A percentile compares a stretch with the other conserved stretches of the same genome.
These are phyloP conservation scores for Arthrinium phaeospermum DNA, from an alignment of 2,329 filamentous ascomycete genomes.

Conservation along the genomic window DNA sequence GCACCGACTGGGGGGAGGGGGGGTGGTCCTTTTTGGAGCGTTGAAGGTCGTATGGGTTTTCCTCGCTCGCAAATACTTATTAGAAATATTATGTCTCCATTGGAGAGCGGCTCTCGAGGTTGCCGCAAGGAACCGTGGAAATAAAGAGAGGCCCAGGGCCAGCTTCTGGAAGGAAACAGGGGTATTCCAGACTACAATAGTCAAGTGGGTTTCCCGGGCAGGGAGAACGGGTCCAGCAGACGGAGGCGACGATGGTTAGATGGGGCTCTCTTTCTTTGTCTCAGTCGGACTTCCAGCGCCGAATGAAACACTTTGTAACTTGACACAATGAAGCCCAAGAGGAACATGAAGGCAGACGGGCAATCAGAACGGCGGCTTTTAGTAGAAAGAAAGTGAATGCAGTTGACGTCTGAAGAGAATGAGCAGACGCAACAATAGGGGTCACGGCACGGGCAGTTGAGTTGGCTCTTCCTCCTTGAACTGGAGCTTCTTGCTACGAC, in stretches of 20 bases:
- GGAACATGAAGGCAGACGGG: background rate
- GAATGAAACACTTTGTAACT: constrained; percentile 14
- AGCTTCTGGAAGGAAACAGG: constrained; percentile 15
- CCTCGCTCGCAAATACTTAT: constrained; percentile 10
- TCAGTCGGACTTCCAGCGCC: background rate
- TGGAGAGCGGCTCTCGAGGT: constrained; percentile 6
- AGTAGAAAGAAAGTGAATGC: background rate
- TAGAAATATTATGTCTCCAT: constrained; percentile 16
- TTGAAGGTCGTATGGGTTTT: constrained; percentile 10
- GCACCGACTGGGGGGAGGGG: background rate
- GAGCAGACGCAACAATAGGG: background rate
- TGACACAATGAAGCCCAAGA: constrained; percentile 7
- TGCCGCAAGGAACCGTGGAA: constrained; percentile 11
- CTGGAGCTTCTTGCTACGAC: background rate
- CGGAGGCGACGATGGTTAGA: constrained; percentile 11
- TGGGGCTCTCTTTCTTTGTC: background rate
- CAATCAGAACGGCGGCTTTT: background rate
- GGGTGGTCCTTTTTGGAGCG: background rate
- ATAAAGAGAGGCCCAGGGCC: constrained; percentile 11
- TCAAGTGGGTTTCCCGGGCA: constrained; percentile 7
- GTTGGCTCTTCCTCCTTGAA: background rate
- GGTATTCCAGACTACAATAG: constrained; percentile 16
- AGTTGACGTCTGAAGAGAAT: background rate
- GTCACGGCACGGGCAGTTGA: background rate
- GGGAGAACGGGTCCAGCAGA: background rate